Conservation (phyloP, 2,329 filamentous ascomycete species). For the Aspergillus carbonarius region DNA sequence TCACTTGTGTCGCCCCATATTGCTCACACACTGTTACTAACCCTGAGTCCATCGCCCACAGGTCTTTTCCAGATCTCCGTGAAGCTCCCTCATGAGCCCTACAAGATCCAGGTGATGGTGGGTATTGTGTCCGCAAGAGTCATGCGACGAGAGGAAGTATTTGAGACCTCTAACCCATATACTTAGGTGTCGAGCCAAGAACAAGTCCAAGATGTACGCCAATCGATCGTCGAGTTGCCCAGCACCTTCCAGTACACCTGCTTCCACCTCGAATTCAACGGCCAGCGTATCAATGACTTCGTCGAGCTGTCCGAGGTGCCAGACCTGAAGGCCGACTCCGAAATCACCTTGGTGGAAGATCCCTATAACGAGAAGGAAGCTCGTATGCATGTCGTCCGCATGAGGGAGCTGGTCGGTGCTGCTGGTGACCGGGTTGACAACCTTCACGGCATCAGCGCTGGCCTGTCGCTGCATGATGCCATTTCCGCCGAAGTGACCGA, state of each 20-base stretch:
- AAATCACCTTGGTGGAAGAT: constrained; percentile 82
- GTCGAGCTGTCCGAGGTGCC: constrained; percentile 86
- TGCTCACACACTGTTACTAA: background rate
- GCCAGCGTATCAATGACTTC: constrained; percentile 91
- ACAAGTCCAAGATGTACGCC: constrained; percentile 94
- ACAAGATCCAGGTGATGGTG: constrained; percentile 83
- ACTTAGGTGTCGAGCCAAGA: constrained; percentile 82
- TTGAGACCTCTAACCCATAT: constrained; percentile 10
- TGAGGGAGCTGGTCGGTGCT: constrained; percentile 89
- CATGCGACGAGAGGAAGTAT: constrained; percentile 20
- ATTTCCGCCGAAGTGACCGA: constrained; percentile 54
- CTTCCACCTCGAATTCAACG: constrained; percentile 93
- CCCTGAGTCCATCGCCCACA: constrained; percentile 18
- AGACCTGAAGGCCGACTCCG: constrained; percentile 72
- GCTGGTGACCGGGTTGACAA: constrained; percentile 84
- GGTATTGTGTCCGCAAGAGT: constrained; percentile 32
- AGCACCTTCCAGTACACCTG: constrained; percentile 95
- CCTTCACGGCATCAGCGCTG: constrained; percentile 80
- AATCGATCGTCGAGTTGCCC: constrained; percentile 92
- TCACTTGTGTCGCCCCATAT: background rate
- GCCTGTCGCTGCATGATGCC: constrained; percentile 81
- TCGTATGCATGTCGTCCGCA: constrained; percentile 85
- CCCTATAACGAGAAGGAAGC: constrained; percentile 99
- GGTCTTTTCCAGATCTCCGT: constrained; percentile 71
- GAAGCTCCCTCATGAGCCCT: constrained; percentile 74